Base-by-base conservation (phyloP, 176 grass and related monocot genomes). In the Oryza glaberrima region DNA sequence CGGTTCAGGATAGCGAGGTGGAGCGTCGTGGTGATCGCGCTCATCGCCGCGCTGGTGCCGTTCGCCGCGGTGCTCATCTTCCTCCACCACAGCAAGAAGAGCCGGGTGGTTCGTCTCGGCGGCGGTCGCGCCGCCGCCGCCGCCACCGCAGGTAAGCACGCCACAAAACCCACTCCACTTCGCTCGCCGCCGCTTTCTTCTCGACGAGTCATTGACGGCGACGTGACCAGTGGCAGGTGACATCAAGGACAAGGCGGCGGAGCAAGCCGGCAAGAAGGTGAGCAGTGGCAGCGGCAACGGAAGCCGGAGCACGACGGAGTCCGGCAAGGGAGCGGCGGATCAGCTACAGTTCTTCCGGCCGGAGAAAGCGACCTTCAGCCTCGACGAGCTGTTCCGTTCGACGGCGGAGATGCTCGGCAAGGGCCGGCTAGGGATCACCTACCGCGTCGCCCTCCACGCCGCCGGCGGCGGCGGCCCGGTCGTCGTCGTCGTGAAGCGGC, bases 371-470 rank as follows among this genome's bases (percentile, higher is more conserved):
- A 49, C 49, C 11, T 99, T 96, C 89, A 75, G 86, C 38, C 74
- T 94, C 25, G 91, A 96, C 69, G 74, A 86, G 43, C 85, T 99
- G 35, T 81, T 96, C 84, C 77, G 86, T 69, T 92, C 96, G 15
- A 84, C 96, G n/a, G 96, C 96, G 5, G 86, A 90, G 83, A 73
- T 92, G 81, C 82, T 99, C 5, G 91, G 93, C 58, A 96, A 94
- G 81, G 96, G 96, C 28, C 77, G 86, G 64, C 34, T 96, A 14
- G 96, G 96, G 46, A 96, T 89, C 77, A 94, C 96, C n/a, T 99
- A 92, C 75, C 86, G 78, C 69, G 93, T 94, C 25, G 81, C 83
- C 4, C 87, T 99, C 3, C 72, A 81, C 20, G 84, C 70, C 36
- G 72, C 76, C 58, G 72, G 78, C 58, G 86, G 76, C 17, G 72